phyloP scores from a whole-genome alignment of 2,329 filamentous ascomycete genomes.

The Colletotrichum ledebouriae region DNA sequence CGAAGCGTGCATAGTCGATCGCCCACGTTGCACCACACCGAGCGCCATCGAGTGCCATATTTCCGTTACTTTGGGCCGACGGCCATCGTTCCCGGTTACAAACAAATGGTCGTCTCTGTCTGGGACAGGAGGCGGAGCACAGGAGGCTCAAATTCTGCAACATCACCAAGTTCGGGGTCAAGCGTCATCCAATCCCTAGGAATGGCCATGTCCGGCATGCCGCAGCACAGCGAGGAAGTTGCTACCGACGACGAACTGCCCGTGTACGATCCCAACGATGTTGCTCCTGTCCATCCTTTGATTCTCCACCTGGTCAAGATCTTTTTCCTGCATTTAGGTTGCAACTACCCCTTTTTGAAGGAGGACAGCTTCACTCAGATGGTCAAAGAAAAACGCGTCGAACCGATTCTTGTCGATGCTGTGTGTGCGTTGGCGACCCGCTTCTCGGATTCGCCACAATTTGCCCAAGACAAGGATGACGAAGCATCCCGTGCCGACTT shows the following conservation, averaged over 20 bases:
- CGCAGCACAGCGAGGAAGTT: conserved; percentile 56
- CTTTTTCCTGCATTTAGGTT: conserved; percentile 86
- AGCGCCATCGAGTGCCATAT: conserved; percentile 81
- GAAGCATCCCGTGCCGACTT: conserved; percentile 73
- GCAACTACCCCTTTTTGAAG: conserved; percentile 87
- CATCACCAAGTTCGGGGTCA: conserved; percentile 61
- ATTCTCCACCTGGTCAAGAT: conserved; percentile 83
- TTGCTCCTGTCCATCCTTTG: conserved; percentile 78
- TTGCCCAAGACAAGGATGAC: conserved; percentile 61
- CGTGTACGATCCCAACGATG: conserved; percentile 81
- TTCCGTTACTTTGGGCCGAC: conserved; percentile 93
- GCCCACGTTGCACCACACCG: conserved; percentile 62
- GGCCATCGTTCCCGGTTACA: conserved; percentile 91
- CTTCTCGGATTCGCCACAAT: conserved; percentile 76
- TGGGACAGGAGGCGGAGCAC: conserved; percentile 74
- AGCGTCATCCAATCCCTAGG: conserved; percentile 33
- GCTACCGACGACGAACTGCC: conserved; percentile 68
- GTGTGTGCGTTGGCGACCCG: conserved; percentile 86
- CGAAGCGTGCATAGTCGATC: conserved; percentile 58
- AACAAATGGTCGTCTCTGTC: conserved; percentile 89
- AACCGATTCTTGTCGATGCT: conserved; percentile 87
- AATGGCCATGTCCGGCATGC: conserved; percentile 30
- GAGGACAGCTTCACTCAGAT: conserved; percentile 79
- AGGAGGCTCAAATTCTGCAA: conserved; percentile 67
- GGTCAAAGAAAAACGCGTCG: conserved; percentile 83